Base-by-base conservation (phyloP, 345 rosid species). In the Melastoma malabathricum region DNA sequence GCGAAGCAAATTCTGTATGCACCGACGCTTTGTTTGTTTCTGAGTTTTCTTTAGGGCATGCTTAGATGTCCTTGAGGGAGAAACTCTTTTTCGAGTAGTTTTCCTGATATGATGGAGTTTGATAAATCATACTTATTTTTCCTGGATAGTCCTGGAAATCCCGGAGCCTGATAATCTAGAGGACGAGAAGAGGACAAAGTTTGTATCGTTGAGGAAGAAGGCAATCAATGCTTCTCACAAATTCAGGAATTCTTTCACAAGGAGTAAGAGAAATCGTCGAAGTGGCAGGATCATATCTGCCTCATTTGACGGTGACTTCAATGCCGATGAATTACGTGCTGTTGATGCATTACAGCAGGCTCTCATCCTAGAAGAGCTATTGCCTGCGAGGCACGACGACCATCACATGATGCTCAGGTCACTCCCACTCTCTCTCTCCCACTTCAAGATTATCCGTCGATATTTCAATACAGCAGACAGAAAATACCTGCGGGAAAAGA, bases 301-400 rank as follows among this genome's bases (percentile, higher is more conserved):
- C 59, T 57, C 72, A 5, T 77, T 89, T 15, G 88, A 85, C 10
- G 89, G 72, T 58, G 64, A 74, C 18, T 57, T 86, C 39, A 64
- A 83, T 43, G 81, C 84, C 1, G 96, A 90, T 56, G 96, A 90
- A 59, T 52, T 82, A 27, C 83, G 78, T 70, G 83, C 83, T 5
- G 89, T 84, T 10, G 96, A 82, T 54, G 79, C 86, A 0, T 86
- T 90, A 55, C 98, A 96, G 39, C 96, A 86, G 58, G 75, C 80
- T 25, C 96, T 90, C 57, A 72, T 86, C 43, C 62, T 80, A 45
- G 98, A 90, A 3, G 98, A 86, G 64, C 60, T 86, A 9, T 64
- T 90, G 25, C 89, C 98, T 10, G 55, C 70, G 7, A 90, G 64
- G 47, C 96, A 81, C 10, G 98, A 90, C 60, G 94, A 84, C 61